phyloP scores from a whole-genome alignment of 768 basidiomycete species.

The Suillus lakei region DNA sequence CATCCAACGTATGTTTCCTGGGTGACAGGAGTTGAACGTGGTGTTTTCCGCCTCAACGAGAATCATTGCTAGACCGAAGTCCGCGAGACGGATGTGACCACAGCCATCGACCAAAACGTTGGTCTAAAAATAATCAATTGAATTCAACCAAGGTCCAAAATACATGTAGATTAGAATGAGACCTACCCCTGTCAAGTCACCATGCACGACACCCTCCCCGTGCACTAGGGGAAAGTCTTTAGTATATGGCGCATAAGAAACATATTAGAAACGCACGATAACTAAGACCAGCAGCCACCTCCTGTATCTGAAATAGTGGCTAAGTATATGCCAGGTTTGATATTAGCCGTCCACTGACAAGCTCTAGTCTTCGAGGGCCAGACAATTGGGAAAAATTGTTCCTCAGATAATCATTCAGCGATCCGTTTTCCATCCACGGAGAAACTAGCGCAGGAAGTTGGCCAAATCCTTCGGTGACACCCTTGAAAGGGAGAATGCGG shows the following conservation, averaged over 20 bases:
- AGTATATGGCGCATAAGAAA: no score
- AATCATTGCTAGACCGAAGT: constrained; percentile 41
- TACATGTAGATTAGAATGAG: neutral
- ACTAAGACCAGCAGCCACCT: constrained; percentile 21
- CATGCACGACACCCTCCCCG: constrained; percentile 43
- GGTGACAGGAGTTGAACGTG: constrained; percentile 14
- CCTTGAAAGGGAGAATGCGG: constrained; percentile 37
- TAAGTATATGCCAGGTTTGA: neutral
- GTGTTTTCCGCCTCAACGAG: constrained; percentile 36
- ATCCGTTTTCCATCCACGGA: constrained; percentile 33
- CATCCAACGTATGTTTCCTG: constrained; percentile 17
- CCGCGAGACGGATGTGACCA: constrained; percentile 38
- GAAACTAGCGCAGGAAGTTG: no score
- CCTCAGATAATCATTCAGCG: constrained; percentile 34
- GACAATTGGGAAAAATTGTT: constrained; percentile 10
- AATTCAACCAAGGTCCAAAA: constrained; percentile 8
- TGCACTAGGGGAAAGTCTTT: no score
- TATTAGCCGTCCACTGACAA: constrained; percentile 18
- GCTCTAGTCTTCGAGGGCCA: constrained; percentile 1
- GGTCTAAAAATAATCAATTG: constrained; percentile 29
- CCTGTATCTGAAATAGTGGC: neutral
- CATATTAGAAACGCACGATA: constrained; percentile 16
- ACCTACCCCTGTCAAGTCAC: constrained; percentile 50
- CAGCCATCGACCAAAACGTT: constrained; percentile 41
- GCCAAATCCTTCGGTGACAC: constrained; percentile 19